Evolutionary conservation across 768 basidiomycete species (phyloP), one percentile per base, ranked within the genome.

Genomic region (Leccinum disarticulatum): DNA sequence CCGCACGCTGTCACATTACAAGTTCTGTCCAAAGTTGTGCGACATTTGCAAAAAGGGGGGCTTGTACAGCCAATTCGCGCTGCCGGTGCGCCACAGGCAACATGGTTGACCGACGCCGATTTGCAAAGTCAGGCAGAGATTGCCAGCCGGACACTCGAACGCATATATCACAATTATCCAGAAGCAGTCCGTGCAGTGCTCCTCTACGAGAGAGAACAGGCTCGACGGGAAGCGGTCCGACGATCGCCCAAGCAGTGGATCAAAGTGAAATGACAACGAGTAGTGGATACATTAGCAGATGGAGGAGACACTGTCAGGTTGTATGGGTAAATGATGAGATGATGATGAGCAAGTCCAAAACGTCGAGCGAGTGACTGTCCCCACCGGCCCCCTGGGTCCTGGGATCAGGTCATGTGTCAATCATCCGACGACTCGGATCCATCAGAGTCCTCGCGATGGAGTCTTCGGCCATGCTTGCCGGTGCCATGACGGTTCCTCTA

Each of bases 401-500:
- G 48, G 27, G 47, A 55, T 55, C 57, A 59, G 6, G 58, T 73
- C 68, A 77, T 61, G 70, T 67, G 61, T 79, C 83, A 62, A 61
- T 79, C 83, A 62, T 91, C 90, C 43, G 87, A 89, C 55, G 89
- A 87, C 47, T 88, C 87, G 51, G 85, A 86, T 51, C 80, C 84
- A 46, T 83, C 87, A 28, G 86, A 87, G 57, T 76, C 85, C 58
- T 81, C 83, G 52, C 83, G 81, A 65, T 82, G 82, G 61, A 83
- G 79, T 64, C 86, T 77, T 5, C 80, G 78, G 59, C 78, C 84
- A 36, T 76, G 74, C 74, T 87, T 91, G 63, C 80, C 81, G 54
- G 87, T 82, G 28, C 88, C 88, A 71, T 93, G 87, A 59, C 91
- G 87, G 73, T 92, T 92, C 63, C 91, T 88, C 91, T 92, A 64